phyloP scores from a whole-genome alignment of 106 monocot genomes.

The Dendrobium nobile region DNA sequence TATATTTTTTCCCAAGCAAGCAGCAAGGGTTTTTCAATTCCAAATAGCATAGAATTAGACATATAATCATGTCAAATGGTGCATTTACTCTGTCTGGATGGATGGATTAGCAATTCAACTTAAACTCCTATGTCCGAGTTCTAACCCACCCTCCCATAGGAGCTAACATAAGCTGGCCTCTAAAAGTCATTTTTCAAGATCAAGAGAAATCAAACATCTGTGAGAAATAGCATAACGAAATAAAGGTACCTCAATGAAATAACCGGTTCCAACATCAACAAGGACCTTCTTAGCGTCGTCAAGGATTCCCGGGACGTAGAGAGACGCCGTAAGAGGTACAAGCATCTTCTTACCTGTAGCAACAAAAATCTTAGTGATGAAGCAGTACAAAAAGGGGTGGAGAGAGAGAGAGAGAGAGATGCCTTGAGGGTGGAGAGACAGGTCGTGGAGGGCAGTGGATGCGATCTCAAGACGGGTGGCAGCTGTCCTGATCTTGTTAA shows the following conservation, averaged over 20 bases:
- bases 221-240: neutral
- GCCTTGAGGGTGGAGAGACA: slow-evolving; percentile 76
- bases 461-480: slow-evolving; percentile 78
- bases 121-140: neutral
- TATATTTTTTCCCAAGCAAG: neutral
- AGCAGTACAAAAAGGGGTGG: neutral
- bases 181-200: neutral
- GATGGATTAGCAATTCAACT: neutral
- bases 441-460: slow-evolving; percentile 68
- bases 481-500: slow-evolving; percentile 84
- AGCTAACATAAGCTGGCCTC: neutral
- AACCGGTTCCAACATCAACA: slow-evolving; percentile 96
- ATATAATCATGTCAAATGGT: too few species aligned
- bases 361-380: neutral
- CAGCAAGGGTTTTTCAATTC: neutral
- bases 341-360: slow-evolving; percentile 83
- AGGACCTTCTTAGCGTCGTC: slow-evolving; percentile 84
- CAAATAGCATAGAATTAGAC: neutral
- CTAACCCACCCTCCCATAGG: neutral
- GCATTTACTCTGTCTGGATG: neutral
- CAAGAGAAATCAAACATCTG: neutral
- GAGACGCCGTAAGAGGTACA: slow-evolving; percentile 91
- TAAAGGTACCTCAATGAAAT: slow-evolving; percentile 85
- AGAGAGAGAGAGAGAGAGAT: neutral
- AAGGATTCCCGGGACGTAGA: slow-evolving; percentile 84